Evolutionary conservation across 345 rosid genomes (phyloP), one percentile per base, ranked within the genome.

Genomic region (Tarenaya hassleriana): DNA sequence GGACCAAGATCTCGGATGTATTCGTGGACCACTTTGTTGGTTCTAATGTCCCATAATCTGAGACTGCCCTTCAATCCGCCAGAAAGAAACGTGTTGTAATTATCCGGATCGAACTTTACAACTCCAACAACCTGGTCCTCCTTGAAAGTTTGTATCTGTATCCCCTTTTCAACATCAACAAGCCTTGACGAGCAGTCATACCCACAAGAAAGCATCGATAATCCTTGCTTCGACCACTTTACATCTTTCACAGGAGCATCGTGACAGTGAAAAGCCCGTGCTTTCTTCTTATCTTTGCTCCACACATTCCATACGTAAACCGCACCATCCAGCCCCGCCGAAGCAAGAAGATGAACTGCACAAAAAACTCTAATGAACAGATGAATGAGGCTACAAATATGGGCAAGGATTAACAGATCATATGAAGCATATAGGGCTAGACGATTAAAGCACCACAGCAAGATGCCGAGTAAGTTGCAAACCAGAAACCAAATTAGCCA

Each of bases 341-440:
- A 88, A 64, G 94, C 94, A 71, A 88, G 94, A 66, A 88, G 94
- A 66, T 84, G 88, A 77, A 77, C 95, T 82, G 90, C 66, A 77
- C 31, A 78, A 75, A n/a, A 38, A 73, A 65, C 63, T 71, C 71
- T 53, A 61, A 69, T 69, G 64, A 75, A 77, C 72, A 71, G 57
- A 65, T 75, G 66, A 76, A 72, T 64, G 63, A 67, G 70, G 58
- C 56, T 34, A 68, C 54, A 0, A 16, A 55, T 4, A 70, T 11
- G 32, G 16, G 24, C 29, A 56, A 54, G 8, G 50, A 8, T 13
- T 32, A 39, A 0, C 58, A 33, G 33, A 50, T 41, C 20, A 19
- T 21, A 11, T 33, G 34, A 32, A 50, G 41, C 29, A n/a, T 9
- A 20, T 34, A n/a, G 5, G 0, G 37, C 15, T 17, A 47, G 16